A percentile compares a stretch with the other conserved stretches of the same genome.
Evolutionary conservation across 257 asterid species (phyloP).

Genomic region (Gardenia jasminoides): DNA sequence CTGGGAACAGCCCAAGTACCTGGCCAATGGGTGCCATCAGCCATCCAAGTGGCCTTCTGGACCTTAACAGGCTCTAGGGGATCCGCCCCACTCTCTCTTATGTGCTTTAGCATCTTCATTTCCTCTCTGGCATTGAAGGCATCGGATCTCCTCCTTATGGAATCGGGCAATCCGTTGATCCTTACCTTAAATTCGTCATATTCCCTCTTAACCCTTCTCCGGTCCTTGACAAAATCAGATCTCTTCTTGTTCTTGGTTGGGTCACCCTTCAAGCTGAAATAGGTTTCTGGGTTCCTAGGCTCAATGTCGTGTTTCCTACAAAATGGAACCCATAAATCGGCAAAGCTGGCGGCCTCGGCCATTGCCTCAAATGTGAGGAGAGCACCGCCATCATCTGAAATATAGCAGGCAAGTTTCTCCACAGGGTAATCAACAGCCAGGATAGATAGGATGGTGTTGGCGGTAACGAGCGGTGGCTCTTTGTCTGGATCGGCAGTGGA

Average conservation of each 20-base stretch:
- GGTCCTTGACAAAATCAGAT: slow-evolving; percentile 39
- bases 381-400: slow-evolving; percentile 49
- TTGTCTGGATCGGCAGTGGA: slow-evolving; percentile 48
- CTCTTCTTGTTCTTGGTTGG: slow-evolving; percentile 43
- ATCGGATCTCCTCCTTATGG: slow-evolving; percentile 40
- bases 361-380: slow-evolving; percentile 47
- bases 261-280: slow-evolving; percentile 34
- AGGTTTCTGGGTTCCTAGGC: slow-evolving; percentile 43
- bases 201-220: slow-evolving; percentile 39
- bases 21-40: slow-evolving; percentile 49
- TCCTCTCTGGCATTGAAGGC: slow-evolving; percentile 43
- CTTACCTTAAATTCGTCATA: slow-evolving; percentile 45
- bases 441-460: slow-evolving; percentile 43
- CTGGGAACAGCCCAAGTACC: slow-evolving; percentile 33
- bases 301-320: slow-evolving; percentile 41
- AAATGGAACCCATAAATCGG: slow-evolving; percentile 45
- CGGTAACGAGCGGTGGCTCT: slow-evolving; percentile 41
- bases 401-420: slow-evolving; percentile 38
- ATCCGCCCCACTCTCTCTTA: slow-evolving; percentile 36
- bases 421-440: slow-evolving; percentile 44
- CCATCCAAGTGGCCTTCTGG: slow-evolving; percentile 47
- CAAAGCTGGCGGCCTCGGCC: slow-evolving; percentile 48
- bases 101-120: slow-evolving; percentile 40
- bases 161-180: slow-evolving; percentile 35
- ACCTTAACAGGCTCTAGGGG: slow-evolving; percentile 31